Evolutionary conservation across 2,329 filamentous ascomycete genomes (phyloP), one percentile per base, ranked within the genome.

Genomic region (Beauveria caledonica): DNA sequence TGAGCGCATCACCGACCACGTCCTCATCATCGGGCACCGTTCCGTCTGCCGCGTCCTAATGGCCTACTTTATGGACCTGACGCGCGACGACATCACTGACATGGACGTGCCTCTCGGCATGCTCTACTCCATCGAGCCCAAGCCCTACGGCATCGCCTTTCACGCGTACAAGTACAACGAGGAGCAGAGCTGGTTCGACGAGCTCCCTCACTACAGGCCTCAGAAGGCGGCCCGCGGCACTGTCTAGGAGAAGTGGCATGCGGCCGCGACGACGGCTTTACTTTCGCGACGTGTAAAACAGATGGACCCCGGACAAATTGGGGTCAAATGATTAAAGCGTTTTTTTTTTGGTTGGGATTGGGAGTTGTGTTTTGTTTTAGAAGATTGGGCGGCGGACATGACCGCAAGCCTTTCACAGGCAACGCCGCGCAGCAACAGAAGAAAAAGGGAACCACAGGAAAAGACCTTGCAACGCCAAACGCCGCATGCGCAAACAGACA

Each of bases 71-170:
- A 92, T 94, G 78, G 92, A 96, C 62, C 79, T 97, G 58, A 92
- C 89, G 54, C 82, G 92, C 40, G 87, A 96, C 64, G 89, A 96
- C 69, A 95, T 99, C 63, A 93, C 94, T 13, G 91, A 97, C 68
- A 83, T 99, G 63, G 93, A 97, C 70, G 90, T 97, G 50, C 94
- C 94, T 0, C 78, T 99, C 53, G 94, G 94, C 19, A 92, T 96
- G 80, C 80, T 97, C 8, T 99, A 96, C 73, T 90, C 92, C 66
- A 88, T 99, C 52, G 93, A 99, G 74, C 94, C 94, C 39, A 97
- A 97, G 80, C 94, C 94, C 1, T 99, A 99, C 66, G 94, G 94
- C 15, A 92, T 97, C 62, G 93, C 96, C 63, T 97, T 97, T 77
- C 93, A 96, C 72, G 93, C 92, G 0, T 99, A 96, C 78, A 85